Percentiles rank a stretch among this genome's conserved stretches.
Evolutionary conservation across 805 yeast genomes (phyloP).

Genomic region (Helenozyma baotianmanensis): DNA sequence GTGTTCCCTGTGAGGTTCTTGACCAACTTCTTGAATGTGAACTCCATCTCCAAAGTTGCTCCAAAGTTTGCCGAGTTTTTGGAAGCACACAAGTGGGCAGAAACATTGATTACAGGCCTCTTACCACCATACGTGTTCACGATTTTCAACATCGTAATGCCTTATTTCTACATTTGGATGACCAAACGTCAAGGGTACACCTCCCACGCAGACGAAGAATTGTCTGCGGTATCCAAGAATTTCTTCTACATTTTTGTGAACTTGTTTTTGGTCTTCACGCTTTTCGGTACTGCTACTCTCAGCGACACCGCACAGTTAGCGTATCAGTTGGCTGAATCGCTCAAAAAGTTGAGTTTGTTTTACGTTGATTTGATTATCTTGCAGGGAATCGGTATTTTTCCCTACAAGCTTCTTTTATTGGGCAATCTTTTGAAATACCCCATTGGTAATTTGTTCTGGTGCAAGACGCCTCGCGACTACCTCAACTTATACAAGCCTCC

Average conservation of each 20-base stretch:
- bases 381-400: slow-evolving; percentile 86
- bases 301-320: slow-evolving; percentile 91
- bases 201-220: slow-evolving; percentile 88
- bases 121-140: slow-evolving; percentile 91
- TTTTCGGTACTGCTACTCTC: slow-evolving; percentile 87
- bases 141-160: slow-evolving; percentile 73
- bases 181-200: slow-evolving; percentile 84
- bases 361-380: slow-evolving; percentile 82
- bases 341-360: slow-evolving; percentile 74
- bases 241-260: slow-evolving; percentile 93
- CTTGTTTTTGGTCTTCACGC: slow-evolving; percentile 86
- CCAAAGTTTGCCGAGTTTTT: slow-evolving; percentile 74
- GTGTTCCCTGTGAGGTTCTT: slow-evolving; percentile 80
- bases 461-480: slow-evolving; percentile 81
- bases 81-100: slow-evolving; percentile 63
- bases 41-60: slow-evolving; percentile 75
- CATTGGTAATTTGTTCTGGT: slow-evolving; percentile 45
- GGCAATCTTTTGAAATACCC: slow-evolving; percentile 79
- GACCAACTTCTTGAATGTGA: slow-evolving; percentile 75
- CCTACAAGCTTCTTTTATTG: slow-evolving; percentile 75
- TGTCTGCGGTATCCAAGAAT: slow-evolving; percentile 85
- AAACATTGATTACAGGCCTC: slow-evolving; percentile 77
- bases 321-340: slow-evolving; percentile 74
- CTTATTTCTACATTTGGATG: slow-evolving; percentile 80
- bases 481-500: slow-evolving; percentile 79